phyloP scores from a whole-genome alignment of 2,329 filamentous ascomycete genomes.

The Hypoxylon sp. region DNA sequence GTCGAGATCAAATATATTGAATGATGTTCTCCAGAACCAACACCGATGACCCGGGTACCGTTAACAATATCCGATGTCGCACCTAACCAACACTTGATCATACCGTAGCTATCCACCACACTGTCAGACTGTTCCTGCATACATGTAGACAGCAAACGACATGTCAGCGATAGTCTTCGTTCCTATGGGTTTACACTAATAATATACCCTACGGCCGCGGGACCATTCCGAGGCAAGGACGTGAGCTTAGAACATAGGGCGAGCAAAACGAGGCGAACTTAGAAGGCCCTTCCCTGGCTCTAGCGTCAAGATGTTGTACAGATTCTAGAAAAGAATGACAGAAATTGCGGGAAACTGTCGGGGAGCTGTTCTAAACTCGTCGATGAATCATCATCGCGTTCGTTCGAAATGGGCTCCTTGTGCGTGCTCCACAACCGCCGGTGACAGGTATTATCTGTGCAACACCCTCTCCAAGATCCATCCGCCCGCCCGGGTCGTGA shows the following conservation, averaged over 20 bases:
- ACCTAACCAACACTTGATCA: slow-evolving; percentile 4
- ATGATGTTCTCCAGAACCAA: slow-evolving; percentile 12
- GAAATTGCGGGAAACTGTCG: neutral
- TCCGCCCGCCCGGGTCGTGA: slow-evolving; percentile 29
- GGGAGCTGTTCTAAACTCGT: slow-evolving; percentile 8
- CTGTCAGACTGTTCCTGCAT: slow-evolving; percentile 1
- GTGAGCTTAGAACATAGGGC: slow-evolving; percentile 17
- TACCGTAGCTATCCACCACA: neutral
- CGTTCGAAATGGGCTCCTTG: slow-evolving; percentile 12
- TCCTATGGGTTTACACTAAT: slow-evolving; percentile 16
- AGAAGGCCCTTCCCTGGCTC: slow-evolving; percentile 28
- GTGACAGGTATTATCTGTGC: slow-evolving; percentile 20
- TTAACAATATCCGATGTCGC: slow-evolving; percentile 28
- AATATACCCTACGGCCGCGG: slow-evolving; percentile 15
- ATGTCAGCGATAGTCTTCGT: slow-evolving; percentile 2
- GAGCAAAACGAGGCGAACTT: slow-evolving; percentile 28
- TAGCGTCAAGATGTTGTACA: slow-evolving; percentile 6
- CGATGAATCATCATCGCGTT: slow-evolving; percentile 15
- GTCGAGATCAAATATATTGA: slow-evolving; percentile 18
- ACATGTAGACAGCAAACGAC: slow-evolving; percentile 17
- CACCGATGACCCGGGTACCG: slow-evolving; percentile 5
- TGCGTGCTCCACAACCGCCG: slow-evolving; percentile 18
- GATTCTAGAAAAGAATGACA: neutral
- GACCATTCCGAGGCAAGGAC: slow-evolving; percentile 28
- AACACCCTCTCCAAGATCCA: slow-evolving; percentile 28